phyloP scores from a whole-genome alignment of 306 rosid species.

The Vicia faba region DNA sequence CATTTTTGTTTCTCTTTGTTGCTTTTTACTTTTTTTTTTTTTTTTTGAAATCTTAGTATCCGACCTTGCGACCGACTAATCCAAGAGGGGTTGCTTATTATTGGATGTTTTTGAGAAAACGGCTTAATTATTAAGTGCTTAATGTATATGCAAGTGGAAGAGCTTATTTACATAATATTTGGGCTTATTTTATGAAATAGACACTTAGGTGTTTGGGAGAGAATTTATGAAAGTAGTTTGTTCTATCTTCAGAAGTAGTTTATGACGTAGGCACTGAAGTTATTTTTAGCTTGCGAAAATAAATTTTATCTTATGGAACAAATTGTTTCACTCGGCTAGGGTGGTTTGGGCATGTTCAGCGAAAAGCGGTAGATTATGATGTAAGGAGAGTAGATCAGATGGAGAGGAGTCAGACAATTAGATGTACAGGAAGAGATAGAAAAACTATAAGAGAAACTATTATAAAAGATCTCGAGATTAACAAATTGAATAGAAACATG shows the following conservation, averaged over 20 bases:
- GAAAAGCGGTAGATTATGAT: too few relatives aligned
- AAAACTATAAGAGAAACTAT: too few relatives aligned
- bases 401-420: too few relatives aligned
- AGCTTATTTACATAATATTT: neutral
- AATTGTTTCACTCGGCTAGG: too few relatives aligned
- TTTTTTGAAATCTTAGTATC: too few relatives aligned
- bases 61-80: too few relatives aligned
- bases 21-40: too few relatives aligned
- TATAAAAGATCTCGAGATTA: too few relatives aligned
- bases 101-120: neutral
- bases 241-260: neutral
- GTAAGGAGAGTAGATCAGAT: too few relatives aligned
- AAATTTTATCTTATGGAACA: neutral
- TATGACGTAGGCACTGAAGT: neutral
- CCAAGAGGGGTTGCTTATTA: slow-evolving; percentile 5
- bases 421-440: too few relatives aligned
- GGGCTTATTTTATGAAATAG: neutral
- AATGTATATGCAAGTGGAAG: neutral
- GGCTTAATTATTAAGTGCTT: neutral
- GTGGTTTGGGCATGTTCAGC: too few relatives aligned
- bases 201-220: neutral
- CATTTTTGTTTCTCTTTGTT: neutral
- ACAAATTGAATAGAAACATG: too few relatives aligned
- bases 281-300: neutral
- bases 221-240: neutral